Evolutionary conservation across 1,284 basidiomycete species (phyloP).

Genomic region (Apiotrichum brassicae): DNA sequence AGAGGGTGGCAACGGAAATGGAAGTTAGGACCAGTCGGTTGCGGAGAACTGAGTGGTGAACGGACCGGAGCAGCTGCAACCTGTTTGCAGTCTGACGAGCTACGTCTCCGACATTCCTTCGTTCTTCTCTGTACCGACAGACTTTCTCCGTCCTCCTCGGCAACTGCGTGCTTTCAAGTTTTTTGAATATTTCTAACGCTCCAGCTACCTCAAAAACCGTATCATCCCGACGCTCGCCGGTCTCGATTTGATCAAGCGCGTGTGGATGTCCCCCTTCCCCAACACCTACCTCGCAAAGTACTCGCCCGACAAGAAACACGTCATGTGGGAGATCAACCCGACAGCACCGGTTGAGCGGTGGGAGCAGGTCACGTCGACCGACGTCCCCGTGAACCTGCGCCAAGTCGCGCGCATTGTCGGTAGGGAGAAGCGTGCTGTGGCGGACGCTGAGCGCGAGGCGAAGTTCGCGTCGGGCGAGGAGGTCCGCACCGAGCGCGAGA

Average conservation of each 20-base stretch:
- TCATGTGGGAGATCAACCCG: conserved; percentile 6
- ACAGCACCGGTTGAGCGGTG: conserved; percentile 2
- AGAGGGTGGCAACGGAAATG: neutral
- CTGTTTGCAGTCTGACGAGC: too few relatives aligned
- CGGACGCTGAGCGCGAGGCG: conserved; percentile 1
- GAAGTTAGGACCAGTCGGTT: neutral
- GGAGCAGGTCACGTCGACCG: neutral
- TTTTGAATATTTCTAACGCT: too few relatives aligned
- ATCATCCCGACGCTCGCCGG: conserved; percentile 35
- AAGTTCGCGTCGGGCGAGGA: neutral
- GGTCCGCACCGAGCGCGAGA: conserved; percentile 22
- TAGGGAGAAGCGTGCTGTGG: neutral
- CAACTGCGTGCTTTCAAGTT: too few relatives aligned
- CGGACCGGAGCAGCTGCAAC: too few relatives aligned
- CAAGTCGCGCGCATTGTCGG: neutral
- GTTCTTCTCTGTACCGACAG: too few relatives aligned
- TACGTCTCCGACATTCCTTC: too few relatives aligned
- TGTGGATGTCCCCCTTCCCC: neutral
- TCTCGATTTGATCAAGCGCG: conserved; percentile 30
- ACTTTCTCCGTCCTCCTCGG: too few relatives aligned
- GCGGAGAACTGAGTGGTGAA: too few relatives aligned
- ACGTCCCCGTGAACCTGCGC: neutral
- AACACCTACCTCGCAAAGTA: neutral
- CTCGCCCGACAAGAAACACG: conserved; percentile 1
- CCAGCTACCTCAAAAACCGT: conserved; percentile 38